Percentiles rank a stretch among this genome's conserved stretches.
These are phyloP conservation scores for Coemansia umbellata DNA, from an alignment of 192 early-diverging fungal species.

Conservation along the genomic window DNA sequence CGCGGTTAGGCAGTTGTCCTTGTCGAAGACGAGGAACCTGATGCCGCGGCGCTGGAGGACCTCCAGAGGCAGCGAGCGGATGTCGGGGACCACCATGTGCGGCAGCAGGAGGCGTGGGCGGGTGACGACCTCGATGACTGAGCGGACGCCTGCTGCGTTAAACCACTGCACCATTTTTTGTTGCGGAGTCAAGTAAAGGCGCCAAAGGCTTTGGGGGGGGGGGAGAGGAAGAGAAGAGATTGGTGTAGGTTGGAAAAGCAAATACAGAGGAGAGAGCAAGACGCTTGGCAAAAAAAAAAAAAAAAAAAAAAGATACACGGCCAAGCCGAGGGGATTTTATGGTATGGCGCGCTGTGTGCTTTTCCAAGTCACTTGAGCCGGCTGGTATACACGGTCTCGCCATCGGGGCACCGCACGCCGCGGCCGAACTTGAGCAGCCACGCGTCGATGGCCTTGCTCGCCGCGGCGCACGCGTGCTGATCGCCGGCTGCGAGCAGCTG, in stretches of 20 bases:
- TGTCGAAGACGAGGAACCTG: constrained; percentile 84
- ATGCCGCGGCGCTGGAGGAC: constrained; percentile 59
- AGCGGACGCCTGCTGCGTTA: constrained; percentile 63
- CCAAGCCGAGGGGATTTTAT: too few species aligned
- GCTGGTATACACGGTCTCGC: constrained; percentile 37
- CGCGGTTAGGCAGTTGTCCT: constrained; percentile 92
- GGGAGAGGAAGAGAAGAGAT: not conserved
- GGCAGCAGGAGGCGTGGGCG: constrained; percentile 73
- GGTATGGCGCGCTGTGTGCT: too few species aligned
- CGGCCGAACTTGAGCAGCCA: constrained; percentile 46
- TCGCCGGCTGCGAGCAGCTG: constrained; percentile 13
- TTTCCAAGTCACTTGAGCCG: constrained; percentile 26
- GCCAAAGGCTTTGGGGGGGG: too few species aligned
- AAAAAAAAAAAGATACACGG: too few species aligned
- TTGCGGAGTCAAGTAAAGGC: too few species aligned
- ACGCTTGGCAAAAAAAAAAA: not conserved
- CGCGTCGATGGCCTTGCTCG: constrained; percentile 27
- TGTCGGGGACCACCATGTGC: constrained; percentile 69
- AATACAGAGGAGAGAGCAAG: not conserved
- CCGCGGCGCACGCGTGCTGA: not conserved
- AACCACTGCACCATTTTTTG: constrained; percentile 72
- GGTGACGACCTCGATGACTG: constrained; percentile 51
- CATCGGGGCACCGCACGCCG: constrained; percentile 17
- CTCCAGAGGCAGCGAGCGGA: constrained; percentile 64
- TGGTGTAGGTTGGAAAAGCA: not conserved